Evolutionary conservation across 495 filamentous ascomycete genomes (phyloP), one percentile per base, ranked within the genome.

Genomic region (Trichoderma gamsii): DNA sequence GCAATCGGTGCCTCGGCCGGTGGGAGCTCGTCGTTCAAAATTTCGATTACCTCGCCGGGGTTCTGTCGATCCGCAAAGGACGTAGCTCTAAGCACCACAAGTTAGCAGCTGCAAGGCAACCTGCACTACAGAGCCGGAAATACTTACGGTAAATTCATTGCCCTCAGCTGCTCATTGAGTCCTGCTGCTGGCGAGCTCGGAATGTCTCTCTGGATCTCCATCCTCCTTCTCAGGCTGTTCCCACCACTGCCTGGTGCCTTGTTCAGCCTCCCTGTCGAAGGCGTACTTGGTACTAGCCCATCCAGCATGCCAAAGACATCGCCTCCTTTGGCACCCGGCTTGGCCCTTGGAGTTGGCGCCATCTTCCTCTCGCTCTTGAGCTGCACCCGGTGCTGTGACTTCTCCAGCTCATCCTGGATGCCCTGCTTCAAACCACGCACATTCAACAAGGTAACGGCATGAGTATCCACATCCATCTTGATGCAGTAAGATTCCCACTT

Each of bases 401-500:
- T 86, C 71, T 97, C 93, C 68, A 97, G 77, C 41, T 83, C 82
- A 68, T 97, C 93, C 72, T 93, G 91, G 0, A 97, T 78, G 78
- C 94, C 89, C 73, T 92, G 88, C 76, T 96, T 97, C 70, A 99
- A 91, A 52, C 85, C 83, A 66, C 87, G 81, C 51, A 90, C 84
- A 0, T 84, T 90, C 21, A 88, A 83, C 32, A 93, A 75, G 69
- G 87, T 85, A 67, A 93, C 74, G 65, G 85, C 90, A 52, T 85
- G 87, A 70, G 92, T 88, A 25, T 93, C 90, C 46, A 82, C 72
- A 23, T 82, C 83, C 90, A 97, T 95, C 79, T 93, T 97, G 71
- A 99, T 89, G 74, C 88, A 90, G 81, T 97, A 98, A 0, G 92
- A 92, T 73, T 99, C 94, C 95, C 95, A 99, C 85, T 97, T 97